Percentiles rank a stretch among this genome's conserved stretches.
These are phyloP conservation scores for Aristolochia fimbriata DNA, from an alignment of 164 flowering plant genomes.

Conservation along the genomic window DNA sequence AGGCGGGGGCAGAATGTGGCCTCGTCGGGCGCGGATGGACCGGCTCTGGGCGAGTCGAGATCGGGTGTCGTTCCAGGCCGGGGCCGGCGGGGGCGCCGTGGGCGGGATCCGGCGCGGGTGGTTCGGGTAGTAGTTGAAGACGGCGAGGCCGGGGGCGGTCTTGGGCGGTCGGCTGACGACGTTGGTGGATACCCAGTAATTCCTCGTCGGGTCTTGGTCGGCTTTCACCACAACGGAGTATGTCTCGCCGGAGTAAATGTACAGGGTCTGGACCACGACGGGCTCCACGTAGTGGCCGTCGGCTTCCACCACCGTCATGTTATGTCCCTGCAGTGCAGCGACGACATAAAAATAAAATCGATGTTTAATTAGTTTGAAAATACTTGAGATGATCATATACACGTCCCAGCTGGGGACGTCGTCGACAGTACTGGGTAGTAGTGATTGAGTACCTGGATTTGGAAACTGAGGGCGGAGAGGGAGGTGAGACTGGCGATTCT, in stretches of 20 bases:
- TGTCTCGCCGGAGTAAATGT: slow-evolving; percentile 80
- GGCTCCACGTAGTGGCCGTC: slow-evolving; percentile 89
- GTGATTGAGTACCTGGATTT: slow-evolving; percentile 49
- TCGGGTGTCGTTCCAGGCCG: slow-evolving; percentile 41
- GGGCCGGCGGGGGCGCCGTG: slow-evolving; percentile 37
- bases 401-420: too few relatives aligned
- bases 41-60: slow-evolving; percentile 35
- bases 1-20: slow-evolving; percentile 41
- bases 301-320: slow-evolving; percentile 84
- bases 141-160: slow-evolving; percentile 50
- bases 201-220: slow-evolving; percentile 56
- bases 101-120: slow-evolving; percentile 45
- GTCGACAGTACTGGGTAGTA: too few relatives aligned
- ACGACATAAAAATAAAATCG: too few relatives aligned
- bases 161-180: slow-evolving; percentile 34
- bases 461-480: slow-evolving; percentile 69
- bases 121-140: slow-evolving; percentile 74
- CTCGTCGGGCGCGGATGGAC: slow-evolving; percentile 42
- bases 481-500: slow-evolving; percentile 64
- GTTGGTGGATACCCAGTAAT: slow-evolving; percentile 52
- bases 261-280: slow-evolving; percentile 44
- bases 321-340: slow-evolving; percentile 77
- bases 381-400: too few relatives aligned
- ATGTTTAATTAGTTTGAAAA: too few relatives aligned
- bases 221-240: slow-evolving; percentile 66